Base-by-base conservation (phyloP, 148 eudicot genomes). In the Salicornia ramosissima region DNA sequence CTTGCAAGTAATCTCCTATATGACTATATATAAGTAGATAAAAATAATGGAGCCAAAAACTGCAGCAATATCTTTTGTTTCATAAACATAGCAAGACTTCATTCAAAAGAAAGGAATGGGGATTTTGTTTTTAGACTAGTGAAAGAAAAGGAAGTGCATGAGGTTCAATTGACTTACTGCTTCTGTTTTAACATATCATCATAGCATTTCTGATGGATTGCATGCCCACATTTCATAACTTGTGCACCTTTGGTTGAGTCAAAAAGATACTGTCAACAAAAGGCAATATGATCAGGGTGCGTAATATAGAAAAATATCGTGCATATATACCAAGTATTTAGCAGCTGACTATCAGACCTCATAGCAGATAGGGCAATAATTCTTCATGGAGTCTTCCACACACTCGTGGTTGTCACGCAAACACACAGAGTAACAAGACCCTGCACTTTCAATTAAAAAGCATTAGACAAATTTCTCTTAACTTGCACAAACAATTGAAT, bases 301-400 rank as follows among this genome's bases (percentile, higher is more conserved):
- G 25, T 2, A 67, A 25, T 46, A 31, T 55, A 64, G 52, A 21
- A 31, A 56, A 29, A 8, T 22, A 31, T 31, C 0, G 57, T 49
- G 12, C 21, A 42, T 54, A 15, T 5, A 10, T 47, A 16, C 11
- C 36, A 43, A 42, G 26, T 40, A 33, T 21, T 51, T 24, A 21
- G n/a, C 45, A 9, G 67, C 78, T 26, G 46, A 56, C 62, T 55
- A 70, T 57, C 34, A 75, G 40, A 92, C 97, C 93, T 92, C 97
- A 56, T 89, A 90, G 85, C 96, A 92, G 66, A 92, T 90, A 56
- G 97, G 97, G 76, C 97, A 92, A 33, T 79, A 86, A 72, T 83
- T 82, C 88, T 92, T 92, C 97, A 92, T 85, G 10, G 94, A 78
- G 72, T 92, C 79, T 79, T 87, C 93, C 47, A 92, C 88, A 68